These are phyloP conservation scores for Apiospora kogelbergensis DNA, from an alignment of 2,329 filamentous ascomycete species.

Conservation along the genomic window DNA sequence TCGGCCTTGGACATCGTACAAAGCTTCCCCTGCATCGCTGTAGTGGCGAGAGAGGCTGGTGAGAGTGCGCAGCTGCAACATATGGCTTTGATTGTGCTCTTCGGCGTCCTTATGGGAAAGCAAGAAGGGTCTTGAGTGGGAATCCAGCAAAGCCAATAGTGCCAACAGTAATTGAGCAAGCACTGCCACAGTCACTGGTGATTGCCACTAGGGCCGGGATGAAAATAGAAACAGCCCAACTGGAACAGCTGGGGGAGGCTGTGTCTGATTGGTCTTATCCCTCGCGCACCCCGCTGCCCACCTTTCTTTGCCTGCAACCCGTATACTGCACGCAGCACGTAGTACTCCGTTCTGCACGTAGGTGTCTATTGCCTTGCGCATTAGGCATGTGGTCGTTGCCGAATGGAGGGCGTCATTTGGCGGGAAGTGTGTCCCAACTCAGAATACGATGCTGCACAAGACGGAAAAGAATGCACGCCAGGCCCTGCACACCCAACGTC, in stretches of 20 bases:
- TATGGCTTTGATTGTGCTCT: not conserved
- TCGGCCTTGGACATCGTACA: not conserved
- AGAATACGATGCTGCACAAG: not conserved
- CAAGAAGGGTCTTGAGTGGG: not conserved
- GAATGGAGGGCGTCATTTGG: not conserved
- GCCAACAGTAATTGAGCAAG: not conserved
- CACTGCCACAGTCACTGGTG: not conserved
- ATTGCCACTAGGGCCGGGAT: not conserved
- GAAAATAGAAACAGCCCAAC: constrained; percentile 1
- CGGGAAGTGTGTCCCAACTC: not conserved
- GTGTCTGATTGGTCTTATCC: not conserved
- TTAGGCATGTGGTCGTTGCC: no score
- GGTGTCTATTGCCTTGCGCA: no score
- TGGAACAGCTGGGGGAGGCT: not conserved
- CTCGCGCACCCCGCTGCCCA: not conserved
- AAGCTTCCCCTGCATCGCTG: not conserved
- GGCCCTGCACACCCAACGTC: not conserved
- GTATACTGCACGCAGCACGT: not conserved
- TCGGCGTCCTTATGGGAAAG: not conserved
- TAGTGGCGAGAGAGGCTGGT: not conserved
- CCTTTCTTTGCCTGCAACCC: not conserved
- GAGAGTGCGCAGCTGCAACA: not conserved
- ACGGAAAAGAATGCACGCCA: not conserved
- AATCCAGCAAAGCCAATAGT: not conserved
- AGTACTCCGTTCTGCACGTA: no score